Evolutionary conservation across 441 rosid species (phyloP).

Genomic region (Dalechampia spathulata): DNA sequence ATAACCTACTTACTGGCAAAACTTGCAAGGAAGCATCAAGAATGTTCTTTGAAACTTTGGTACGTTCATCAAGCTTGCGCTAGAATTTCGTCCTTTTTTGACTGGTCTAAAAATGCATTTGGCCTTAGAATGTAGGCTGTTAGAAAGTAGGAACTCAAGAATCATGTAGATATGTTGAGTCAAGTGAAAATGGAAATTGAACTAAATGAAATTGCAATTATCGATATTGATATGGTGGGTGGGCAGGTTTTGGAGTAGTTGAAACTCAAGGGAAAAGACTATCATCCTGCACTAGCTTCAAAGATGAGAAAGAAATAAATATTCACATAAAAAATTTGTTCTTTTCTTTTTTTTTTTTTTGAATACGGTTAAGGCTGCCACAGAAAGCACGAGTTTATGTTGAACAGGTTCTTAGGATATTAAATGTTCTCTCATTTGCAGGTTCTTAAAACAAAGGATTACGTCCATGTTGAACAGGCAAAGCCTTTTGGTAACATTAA

Average conservation of each 20-base stretch:
- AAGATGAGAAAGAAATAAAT: too few relatives aligned
- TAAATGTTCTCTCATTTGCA: slow-evolving; percentile 19
- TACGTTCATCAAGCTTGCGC: slow-evolving; percentile 25
- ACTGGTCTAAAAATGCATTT: too few relatives aligned
- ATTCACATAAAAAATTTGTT: too few relatives aligned
- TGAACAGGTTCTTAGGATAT: too few relatives aligned
- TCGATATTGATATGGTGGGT: too few relatives aligned
- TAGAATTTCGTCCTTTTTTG: background rate
- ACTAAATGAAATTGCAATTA: background rate
- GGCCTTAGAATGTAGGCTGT: too few relatives aligned
- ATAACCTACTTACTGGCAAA: slow-evolving; percentile 73
- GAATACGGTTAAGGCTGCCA: too few relatives aligned
- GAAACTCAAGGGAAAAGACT: too few relatives aligned
- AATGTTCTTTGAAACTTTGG: slow-evolving; percentile 98
- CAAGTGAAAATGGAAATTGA: background rate
- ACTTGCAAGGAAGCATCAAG: slow-evolving; percentile 99
- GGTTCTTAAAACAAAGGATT: slow-evolving; percentile 94
- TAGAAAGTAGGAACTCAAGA: background rate
- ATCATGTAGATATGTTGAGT: background rate
- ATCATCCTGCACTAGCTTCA: too few relatives aligned
- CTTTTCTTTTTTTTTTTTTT: too few relatives aligned
- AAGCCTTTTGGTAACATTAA: slow-evolving; percentile 57
- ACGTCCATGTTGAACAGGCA: slow-evolving; percentile 81
- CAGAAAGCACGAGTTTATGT: too few relatives aligned
- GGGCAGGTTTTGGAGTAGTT: too few relatives aligned